Conservation (phyloP, 2,329 filamentous ascomycete species). For the Talaromyces funiculosus region DNA sequence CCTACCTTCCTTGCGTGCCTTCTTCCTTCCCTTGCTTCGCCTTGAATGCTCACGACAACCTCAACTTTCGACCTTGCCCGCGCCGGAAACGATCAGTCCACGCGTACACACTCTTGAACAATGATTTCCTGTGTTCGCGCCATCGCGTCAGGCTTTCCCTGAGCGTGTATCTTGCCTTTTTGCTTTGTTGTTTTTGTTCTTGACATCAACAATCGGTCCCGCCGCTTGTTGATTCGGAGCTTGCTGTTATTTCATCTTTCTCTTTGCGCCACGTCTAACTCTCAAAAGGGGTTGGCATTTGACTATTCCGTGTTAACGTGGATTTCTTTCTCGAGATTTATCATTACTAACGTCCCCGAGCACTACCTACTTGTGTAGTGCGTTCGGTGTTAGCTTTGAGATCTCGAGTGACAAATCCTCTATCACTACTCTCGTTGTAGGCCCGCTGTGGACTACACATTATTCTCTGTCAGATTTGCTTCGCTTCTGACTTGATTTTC, state of each 20-base stretch:
- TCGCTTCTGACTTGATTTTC: conserved; percentile 6
- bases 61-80: not conserved
- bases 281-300: not conserved
- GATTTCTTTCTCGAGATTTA: not conserved
- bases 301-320: not conserved
- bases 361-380: conserved; percentile 2
- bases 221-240: conserved; percentile 4
- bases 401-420: not conserved
- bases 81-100: not conserved
- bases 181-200: not conserved
- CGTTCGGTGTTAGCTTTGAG: not conserved
- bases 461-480: not conserved
- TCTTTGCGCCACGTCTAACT: not conserved
- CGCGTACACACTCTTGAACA: not conserved
- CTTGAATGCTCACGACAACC: not conserved
- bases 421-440: conserved; percentile 3
- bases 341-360: not conserved
- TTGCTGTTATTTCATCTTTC: conserved; percentile 7
- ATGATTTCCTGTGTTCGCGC: not conserved
- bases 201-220: not conserved
- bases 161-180: not conserved
- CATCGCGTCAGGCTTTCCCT: not conserved
- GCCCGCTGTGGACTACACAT: conserved; percentile 13
- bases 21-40: not conserved
- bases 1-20: conserved; percentile 3